Evolutionary conservation across 2,329 filamentous ascomycete species (phyloP).

Genomic region (Aspergillus niger): DNA sequence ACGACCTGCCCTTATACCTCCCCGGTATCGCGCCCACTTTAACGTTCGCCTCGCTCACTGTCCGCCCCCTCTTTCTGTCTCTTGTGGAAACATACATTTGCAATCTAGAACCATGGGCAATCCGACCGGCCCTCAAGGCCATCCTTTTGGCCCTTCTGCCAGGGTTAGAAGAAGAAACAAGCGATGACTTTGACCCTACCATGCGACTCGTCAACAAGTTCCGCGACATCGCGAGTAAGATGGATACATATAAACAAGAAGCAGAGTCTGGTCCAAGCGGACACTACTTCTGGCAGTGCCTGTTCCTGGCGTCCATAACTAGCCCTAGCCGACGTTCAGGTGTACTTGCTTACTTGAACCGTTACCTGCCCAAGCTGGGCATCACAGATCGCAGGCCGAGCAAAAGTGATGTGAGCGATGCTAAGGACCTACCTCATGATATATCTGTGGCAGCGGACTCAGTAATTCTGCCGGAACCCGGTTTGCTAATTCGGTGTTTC

Average conservation of each 20-base stretch:
- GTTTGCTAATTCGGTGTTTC: constrained; percentile 86
- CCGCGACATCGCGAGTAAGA: constrained; percentile 61
- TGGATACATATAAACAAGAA: constrained; percentile 54
- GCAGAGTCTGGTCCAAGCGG: constrained; percentile 62
- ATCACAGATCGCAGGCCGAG: constrained; percentile 35
- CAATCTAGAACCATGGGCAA: constrained; percentile 65
- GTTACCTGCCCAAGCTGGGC: constrained; percentile 74
- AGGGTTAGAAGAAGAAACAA: constrained; percentile 91
- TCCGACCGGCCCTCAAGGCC: constrained; percentile 87
- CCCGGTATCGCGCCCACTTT: constrained; percentile 86
- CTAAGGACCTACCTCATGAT: constrained; percentile 26
- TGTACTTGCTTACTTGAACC: constrained; percentile 80
- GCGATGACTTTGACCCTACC: constrained; percentile 93
- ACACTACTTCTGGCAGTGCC: constrained; percentile 97
- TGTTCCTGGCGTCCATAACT: constrained; percentile 91
- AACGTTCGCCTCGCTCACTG: constrained; percentile 91
- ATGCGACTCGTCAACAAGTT: constrained; percentile 76
- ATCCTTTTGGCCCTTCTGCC: constrained; percentile 87
- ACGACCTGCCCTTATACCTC: constrained; percentile 82
- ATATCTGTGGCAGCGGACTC: constrained; percentile 45
- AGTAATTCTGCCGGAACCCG: constrained; percentile 76
- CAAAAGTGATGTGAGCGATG: constrained; percentile 32
- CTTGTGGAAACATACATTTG: constrained; percentile 81
- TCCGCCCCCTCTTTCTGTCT: constrained; percentile 80
- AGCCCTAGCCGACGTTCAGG: constrained; percentile 82